Evolutionary conservation across 2,329 filamentous ascomycete species (phyloP), one percentile per base, ranked within the genome.

Genomic region (Penicillium glabrum): DNA sequence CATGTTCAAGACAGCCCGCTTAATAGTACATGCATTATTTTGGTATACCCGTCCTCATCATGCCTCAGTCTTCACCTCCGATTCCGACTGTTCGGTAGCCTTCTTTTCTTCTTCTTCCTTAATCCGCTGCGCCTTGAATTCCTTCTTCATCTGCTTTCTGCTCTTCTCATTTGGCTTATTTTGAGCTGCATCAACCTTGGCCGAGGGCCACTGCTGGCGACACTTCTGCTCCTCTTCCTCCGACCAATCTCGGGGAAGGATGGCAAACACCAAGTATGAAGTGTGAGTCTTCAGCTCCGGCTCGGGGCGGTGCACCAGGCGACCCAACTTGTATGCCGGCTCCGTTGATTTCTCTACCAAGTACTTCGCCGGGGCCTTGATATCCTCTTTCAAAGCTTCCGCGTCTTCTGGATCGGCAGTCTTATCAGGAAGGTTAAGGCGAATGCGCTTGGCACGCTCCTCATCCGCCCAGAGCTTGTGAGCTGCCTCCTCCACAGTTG

Each of bases 221-320:
- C 87, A 86, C 29, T 82, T 82, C 31, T 82, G 83, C 75, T 99
- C 95, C 63, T 96, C 91, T 58, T 89, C 89, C 35, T 86, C 88
- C 0, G 81, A 87, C 95, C 95, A 99, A 60, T 90, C 87, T 44
- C 86, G 82, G n/a, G 95, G 93, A 58, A 99, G 76, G 3, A 95
- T 80, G 0, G 95, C 95, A 77, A 99, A 99, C 5, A 96, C 89
- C 5, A 99, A 83, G 72, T 99, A 99, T n/a, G 90, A 95, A 0
- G 95, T 99, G 75, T 99, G 95, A 8, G 90, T 95, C 82, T 96
- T 97, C 58, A 98, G 79, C 69, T 99, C 95, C 0, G 87, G 79
- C 77, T 99, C 95, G 0, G 90, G 87, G 24, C 91, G 84, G 67
- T 96, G 91, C 29, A 91, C 83, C 41, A 98, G 69, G 27, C 86